Conservation (phyloP, 2,329 filamentous ascomycete species). For the Ceratocystis alfenasii region DNA sequence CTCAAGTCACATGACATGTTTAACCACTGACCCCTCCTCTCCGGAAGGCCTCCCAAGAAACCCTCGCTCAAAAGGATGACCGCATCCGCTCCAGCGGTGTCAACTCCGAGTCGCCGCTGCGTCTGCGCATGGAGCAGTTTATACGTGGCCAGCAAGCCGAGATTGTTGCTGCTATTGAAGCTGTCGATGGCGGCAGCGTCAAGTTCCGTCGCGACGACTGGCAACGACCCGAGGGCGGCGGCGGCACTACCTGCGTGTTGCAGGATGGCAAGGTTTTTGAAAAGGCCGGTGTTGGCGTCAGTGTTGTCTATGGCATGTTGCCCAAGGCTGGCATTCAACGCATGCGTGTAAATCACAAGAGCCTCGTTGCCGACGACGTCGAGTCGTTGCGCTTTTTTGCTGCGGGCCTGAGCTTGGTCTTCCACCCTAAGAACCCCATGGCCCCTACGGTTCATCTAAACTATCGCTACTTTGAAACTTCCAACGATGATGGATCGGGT, state of each 20-base stretch:
- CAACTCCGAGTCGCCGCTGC: conserved; percentile 76
- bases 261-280: conserved; percentile 97
- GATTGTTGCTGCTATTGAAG: conserved; percentile 73
- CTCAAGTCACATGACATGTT: not conserved
- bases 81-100: conserved; percentile 57
- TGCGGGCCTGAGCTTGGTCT: conserved; percentile 79
- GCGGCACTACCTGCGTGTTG: conserved; percentile 85
- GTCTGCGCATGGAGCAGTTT: conserved; percentile 91
- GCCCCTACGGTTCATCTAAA: conserved; percentile 96
- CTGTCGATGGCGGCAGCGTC: conserved; percentile 53
- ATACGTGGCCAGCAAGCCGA: conserved; percentile 85
- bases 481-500: conserved; percentile 67
- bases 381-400: conserved; percentile 91
- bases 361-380: conserved; percentile 56
- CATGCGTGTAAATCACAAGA: conserved; percentile 93
- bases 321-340: conserved; percentile 77
- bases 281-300: conserved; percentile 92
- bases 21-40: conserved; percentile 11
- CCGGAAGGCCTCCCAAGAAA: conserved; percentile 8
- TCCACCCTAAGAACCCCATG: conserved; percentile 92
- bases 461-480: conserved; percentile 97
- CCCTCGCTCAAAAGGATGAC: conserved; percentile 55
- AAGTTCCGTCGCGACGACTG: conserved; percentile 77
- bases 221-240: conserved; percentile 77
- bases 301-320: conserved; percentile 83